Evolutionary conservation across 1,284 basidiomycete genomes (phyloP), one percentile per base, ranked within the genome.

Genomic region (Anthracocystis panici-leucophaei): DNA sequence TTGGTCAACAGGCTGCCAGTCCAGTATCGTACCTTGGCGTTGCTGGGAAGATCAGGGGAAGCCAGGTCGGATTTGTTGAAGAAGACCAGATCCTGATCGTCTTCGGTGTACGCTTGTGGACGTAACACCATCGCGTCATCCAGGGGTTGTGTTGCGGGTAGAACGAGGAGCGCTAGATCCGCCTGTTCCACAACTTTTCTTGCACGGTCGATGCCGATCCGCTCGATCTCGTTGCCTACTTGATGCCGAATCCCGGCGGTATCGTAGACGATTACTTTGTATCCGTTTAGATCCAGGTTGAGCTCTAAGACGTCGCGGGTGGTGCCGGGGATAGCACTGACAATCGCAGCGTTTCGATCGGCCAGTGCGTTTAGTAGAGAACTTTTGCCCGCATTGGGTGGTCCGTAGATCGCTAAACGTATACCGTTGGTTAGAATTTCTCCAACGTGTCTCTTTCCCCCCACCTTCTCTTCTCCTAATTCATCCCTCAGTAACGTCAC

Each of bases 371-470:
- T 95, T 38, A 94, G 88, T 21, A 95, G 85, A 71, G 90, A 92
- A 78, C 92, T 93, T 86, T 95, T 95, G 40, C 93, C 93, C 1
- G 91, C 93, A 79, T 96, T 96, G 0, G 94, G 92, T 20, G 93
- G 92, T 0, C 93, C 93, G 81, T 94, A 94, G 49, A 96, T 93
- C 7, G 92, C 91, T 7, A 95, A 87, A 38, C 90, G 89, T 42
- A 95, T 89, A 0, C 94, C 94, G 0, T 90, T 89, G n/a, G 91
- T 90, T 62, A 94, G 86, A 53, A 95, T 91, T 83, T 95, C 93
- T 0, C 93, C 92, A 29, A 67, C 57, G n/a, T 91, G 88, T 27
- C 91, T 88, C 51, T 88, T 89, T 81, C 93, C 35, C 18, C 0
- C 40, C 20, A 16, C 31, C 21, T 33, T 27, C 16, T 18, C 54